Evolutionary conservation across 2,329 filamentous ascomycete species (phyloP).

Genomic region (Metarhizium sp.): DNA sequence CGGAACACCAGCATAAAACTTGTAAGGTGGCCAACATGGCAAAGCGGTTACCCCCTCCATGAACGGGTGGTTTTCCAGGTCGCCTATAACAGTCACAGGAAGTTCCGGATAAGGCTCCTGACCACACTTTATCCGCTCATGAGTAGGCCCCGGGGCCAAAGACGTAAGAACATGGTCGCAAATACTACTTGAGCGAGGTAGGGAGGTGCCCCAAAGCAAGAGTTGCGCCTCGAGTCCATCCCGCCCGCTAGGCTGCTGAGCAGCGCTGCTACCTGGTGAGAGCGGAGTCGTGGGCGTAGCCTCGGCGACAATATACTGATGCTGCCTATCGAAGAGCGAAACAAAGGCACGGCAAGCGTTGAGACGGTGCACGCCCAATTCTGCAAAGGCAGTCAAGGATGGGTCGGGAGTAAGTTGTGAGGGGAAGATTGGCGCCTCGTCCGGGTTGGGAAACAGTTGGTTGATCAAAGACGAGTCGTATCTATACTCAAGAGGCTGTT

Average conservation of each 20-base stretch:
- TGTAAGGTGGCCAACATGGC: slow-evolving; percentile 12
- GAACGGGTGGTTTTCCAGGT: slow-evolving; percentile 22
- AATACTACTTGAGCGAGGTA: slow-evolving; percentile 18
- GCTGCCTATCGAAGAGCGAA: slow-evolving; percentile 38
- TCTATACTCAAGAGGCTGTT: background rate
- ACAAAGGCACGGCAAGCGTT: slow-evolving; percentile 32
- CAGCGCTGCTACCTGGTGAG: slow-evolving; percentile 7
- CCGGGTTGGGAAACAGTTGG: background rate
- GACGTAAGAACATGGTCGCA: slow-evolving; percentile 19
- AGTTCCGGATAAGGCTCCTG: slow-evolving; percentile 9
- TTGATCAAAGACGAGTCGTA: slow-evolving; percentile 7
- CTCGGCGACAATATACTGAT: slow-evolving; percentile 42
- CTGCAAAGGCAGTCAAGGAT: slow-evolving; percentile 38
- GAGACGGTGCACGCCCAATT: slow-evolving; percentile 35
- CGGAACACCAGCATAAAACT: slow-evolving; percentile 33
- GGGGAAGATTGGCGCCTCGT: background rate
- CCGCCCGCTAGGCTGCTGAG: slow-evolving; percentile 2
- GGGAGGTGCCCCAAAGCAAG: slow-evolving; percentile 21
- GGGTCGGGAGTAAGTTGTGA: slow-evolving; percentile 19
- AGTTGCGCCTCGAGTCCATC: slow-evolving; percentile 9
- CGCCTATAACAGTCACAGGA: slow-evolving; percentile 23
- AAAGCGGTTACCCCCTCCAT: slow-evolving; percentile 17
- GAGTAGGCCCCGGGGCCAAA: background rate
- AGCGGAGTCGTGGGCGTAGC: slow-evolving; percentile 33
- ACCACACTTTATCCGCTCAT: background rate